Base-by-base conservation (phyloP, 1,284 basidiomycete genomes). In the Sphagnurus paluster region DNA sequence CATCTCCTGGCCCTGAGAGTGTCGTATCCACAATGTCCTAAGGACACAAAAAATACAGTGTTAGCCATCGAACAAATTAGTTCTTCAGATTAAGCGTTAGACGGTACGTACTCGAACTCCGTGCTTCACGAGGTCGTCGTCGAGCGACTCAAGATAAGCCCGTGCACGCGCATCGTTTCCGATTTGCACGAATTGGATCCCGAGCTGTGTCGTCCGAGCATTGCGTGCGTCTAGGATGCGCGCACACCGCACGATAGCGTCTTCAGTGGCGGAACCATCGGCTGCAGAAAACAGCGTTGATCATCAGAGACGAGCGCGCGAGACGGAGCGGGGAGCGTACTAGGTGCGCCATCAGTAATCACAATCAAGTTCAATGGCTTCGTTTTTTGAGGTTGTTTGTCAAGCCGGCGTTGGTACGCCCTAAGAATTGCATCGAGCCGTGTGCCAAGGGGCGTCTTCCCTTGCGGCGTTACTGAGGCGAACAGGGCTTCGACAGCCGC, bases 151-250 rank as follows among this genome's bases (percentile, higher is more conserved):
- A 14, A 78, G 57, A 43, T 64, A 72, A 11, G 56, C 61, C 2
- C 65, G 67, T 2, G 76, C 75, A 1, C 58, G 52, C 0, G 45
- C 44, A 50, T 69, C 65, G 35, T 64, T 53, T 0, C 76, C 74
- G 14, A 79, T 67, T 49, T 79, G 77, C 8, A 79, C 65, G 44
- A 80, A 76, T 46, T 77, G 75, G 30, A 80, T 70, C 5, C 70
- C 67, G 25, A 74, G 54, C 36, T 59, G 57, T 2, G 47, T 51
- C 6, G 54, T 23, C 8, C 47, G 49, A 1, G 53, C 53, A 24
- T 48, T 36, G n/a, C 21, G 34, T 28, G 37, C 32, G 32, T 59
- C 57, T 17, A 59, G 50, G 2, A n/a, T n/a, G n/a, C n/a, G n/a
- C n/a, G n/a, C n/a, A n/a, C n/a, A n/a, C n/a, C n/a, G n/a, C n/a